phyloP scores from a whole-genome alignment of 1,139 yeast species.

The Protomyces pachydermus region DNA sequence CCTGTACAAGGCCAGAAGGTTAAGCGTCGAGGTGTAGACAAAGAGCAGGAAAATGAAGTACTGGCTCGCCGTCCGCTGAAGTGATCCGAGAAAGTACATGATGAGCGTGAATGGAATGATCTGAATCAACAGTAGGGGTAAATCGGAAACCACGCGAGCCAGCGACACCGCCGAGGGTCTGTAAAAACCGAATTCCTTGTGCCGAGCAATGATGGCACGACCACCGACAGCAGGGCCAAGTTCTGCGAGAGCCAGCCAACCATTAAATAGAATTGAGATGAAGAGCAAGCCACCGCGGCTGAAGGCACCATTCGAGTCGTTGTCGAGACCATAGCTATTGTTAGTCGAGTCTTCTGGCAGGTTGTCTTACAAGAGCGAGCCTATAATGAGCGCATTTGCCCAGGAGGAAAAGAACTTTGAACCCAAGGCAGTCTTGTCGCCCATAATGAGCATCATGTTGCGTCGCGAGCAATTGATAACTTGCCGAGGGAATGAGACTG shows the following conservation, averaged over 20 bases:
- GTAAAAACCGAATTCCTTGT: conserved; percentile 66
- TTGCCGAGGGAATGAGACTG: conserved; percentile 38
- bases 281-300: conserved; percentile 65
- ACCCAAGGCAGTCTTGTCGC: conserved; percentile 22
- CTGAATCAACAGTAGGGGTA: conserved; percentile 58
- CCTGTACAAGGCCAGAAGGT: conserved; percentile 69
- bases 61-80: conserved; percentile 61
- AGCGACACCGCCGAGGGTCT: conserved; percentile 76
- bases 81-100: conserved; percentile 62
- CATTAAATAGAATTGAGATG: conserved; percentile 71
- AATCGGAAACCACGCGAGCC: conserved; percentile 63
- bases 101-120: conserved; percentile 58
- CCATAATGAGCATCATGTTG: conserved; percentile 22
- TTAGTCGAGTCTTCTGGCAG: conserved; percentile 44
- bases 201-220: conserved; percentile 75
- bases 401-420: conserved; percentile 47
- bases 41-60: conserved; percentile 65
- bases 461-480: conserved; percentile 36
- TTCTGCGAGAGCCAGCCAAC: conserved; percentile 71
- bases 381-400: conserved; percentile 46
- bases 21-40: conserved; percentile 50
- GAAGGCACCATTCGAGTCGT: conserved; percentile 54
- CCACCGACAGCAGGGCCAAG: conserved; percentile 66
- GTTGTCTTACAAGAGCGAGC: conserved; percentile 64
- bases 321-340: conserved; percentile 49